Conservation (phyloP, 2,329 filamentous ascomycete species). For the Leptographium lundbergii region DNA sequence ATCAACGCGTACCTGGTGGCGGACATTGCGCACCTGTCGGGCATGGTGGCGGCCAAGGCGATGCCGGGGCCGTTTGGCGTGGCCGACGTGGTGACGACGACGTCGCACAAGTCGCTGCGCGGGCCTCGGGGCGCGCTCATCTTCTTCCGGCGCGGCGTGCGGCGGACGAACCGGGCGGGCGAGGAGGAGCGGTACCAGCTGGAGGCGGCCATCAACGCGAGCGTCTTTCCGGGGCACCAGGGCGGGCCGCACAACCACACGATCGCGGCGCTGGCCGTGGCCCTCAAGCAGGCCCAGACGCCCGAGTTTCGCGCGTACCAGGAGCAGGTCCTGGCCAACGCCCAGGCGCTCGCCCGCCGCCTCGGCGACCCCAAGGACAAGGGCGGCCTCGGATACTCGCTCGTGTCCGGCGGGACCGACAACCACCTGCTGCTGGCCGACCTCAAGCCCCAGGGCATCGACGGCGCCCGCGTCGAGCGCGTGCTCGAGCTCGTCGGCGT, state of each 20-base stretch:
- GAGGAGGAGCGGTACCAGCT: conserved; percentile 81
- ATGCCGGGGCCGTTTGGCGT: conserved; percentile 80
- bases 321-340: conserved; percentile 77
- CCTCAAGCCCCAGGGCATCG: conserved; percentile 76
- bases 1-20: conserved; percentile 84
- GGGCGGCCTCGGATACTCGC: conserved; percentile 69
- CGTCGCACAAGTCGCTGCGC: conserved; percentile 93
- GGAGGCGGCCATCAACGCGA: conserved; percentile 85
- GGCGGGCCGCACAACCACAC: conserved; percentile 98
- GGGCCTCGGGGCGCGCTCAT: conserved; percentile 95
- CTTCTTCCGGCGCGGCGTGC: conserved; percentile 90
- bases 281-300: conserved; percentile 82
- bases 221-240: conserved; percentile 96
- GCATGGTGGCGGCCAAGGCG: conserved; percentile 82
- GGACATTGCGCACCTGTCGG: conserved; percentile 97
- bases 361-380: conserved; percentile 57
- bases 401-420: conserved; percentile 90
- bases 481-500: conserved; percentile 87
- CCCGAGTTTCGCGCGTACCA: conserved; percentile 91
- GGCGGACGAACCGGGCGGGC: conserved; percentile 67
- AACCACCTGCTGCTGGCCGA: conserved; percentile 93
- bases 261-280: conserved; percentile 88
- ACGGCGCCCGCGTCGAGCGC: conserved; percentile 80
- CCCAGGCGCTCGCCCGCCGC: conserved; percentile 68
- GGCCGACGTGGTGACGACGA: conserved; percentile 93